Conservation (phyloP, 2,329 filamentous ascomycete species). For the Atkinsonella hypoxylon region DNA sequence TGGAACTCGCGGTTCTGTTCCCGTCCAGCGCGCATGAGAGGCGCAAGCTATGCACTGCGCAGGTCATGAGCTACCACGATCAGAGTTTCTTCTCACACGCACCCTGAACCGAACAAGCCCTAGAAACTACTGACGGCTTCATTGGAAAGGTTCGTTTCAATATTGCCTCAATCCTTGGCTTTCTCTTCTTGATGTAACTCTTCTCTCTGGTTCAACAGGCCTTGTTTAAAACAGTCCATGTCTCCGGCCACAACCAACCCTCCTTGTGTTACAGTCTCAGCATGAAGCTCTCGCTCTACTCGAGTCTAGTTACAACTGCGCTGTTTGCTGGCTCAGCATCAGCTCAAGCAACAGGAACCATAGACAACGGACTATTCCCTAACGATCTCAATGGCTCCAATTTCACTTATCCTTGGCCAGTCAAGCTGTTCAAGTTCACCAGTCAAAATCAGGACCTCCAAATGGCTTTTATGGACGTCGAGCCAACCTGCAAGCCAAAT, state of each 20-base stretch:
- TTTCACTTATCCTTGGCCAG: constrained; percentile 39
- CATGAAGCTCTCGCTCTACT: constrained; percentile 16
- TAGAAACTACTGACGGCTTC: not conserved
- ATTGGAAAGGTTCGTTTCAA: too few relatives aligned
- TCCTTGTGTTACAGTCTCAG: not conserved
- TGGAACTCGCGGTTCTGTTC: too few relatives aligned
- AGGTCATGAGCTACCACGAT: not conserved
- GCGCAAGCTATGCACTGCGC: too few relatives aligned
- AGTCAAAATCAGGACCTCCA: constrained; percentile 35
- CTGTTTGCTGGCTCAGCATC: constrained; percentile 13
- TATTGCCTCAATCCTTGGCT: too few relatives aligned
- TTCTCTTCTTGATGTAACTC: not conserved
- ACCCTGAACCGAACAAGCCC: not conserved
- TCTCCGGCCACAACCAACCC: not conserved
- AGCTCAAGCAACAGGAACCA: constrained; percentile 15
- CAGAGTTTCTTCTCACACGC: not conserved
- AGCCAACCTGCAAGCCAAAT: constrained; percentile 21
- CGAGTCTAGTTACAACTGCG: constrained; percentile 10
- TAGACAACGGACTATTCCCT: constrained; percentile 25
- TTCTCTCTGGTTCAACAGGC: not conserved
- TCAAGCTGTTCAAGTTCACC: constrained; percentile 34
- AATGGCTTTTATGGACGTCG: constrained; percentile 45
- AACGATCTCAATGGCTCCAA: constrained; percentile 35
- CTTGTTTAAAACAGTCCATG: not conserved
- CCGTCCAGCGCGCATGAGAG: not conserved